Base-by-base conservation (phyloP, 1,284 basidiomycete species). In the Phenoliferia sp. region DNA sequence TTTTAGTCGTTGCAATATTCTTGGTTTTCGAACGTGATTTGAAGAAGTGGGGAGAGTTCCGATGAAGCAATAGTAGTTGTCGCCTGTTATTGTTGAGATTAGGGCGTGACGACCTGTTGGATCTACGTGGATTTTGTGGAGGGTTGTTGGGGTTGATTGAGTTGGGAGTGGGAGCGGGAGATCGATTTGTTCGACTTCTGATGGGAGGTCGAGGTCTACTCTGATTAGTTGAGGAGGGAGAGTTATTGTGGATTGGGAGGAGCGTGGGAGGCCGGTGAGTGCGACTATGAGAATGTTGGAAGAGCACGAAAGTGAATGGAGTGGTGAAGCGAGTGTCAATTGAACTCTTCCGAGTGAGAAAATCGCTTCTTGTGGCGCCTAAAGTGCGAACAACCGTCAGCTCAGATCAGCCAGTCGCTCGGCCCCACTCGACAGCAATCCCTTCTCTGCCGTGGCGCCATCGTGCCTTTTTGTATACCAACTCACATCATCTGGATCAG, bases 51-150 rank as follows among this genome's bases (percentile, higher is more conserved):
- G 61, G 2, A 69, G 44, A 86, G 88, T 88, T 28, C 85, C 85
- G 69, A 86, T 85, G 79, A 84, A 93, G 3, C 93, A 83, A 79
- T 99, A 98, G 87, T 91, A 98, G 70, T 93, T 94, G 77, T 99
- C 94, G 59, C 93, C 94, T 74, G 91, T 87, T 19, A 83, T 82
- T 33, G 92, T 94, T 0, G 91, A 90, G 63, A 96, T 83, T 59
- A 99, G 80, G 57, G 95, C 85, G 79, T 99, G 96, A 32, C 89
- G 84, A 3, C 93, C 94, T 0, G 91, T 90, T 9, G 95, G 94
- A 78, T 98, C 94, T 76, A 90, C 85, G 79, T 92, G 94, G 64
- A 95, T 80, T 77, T 88, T 89, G 81, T 89, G 80, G 55, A 80
- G 78, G 9, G 72, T 62, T 7, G 54, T 29, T 12, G 29, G 39